Percentiles rank a stretch among this genome's conserved stretches.
Conservation (phyloP, 805 yeast species). For the Barnettozyma pratensis region DNA sequence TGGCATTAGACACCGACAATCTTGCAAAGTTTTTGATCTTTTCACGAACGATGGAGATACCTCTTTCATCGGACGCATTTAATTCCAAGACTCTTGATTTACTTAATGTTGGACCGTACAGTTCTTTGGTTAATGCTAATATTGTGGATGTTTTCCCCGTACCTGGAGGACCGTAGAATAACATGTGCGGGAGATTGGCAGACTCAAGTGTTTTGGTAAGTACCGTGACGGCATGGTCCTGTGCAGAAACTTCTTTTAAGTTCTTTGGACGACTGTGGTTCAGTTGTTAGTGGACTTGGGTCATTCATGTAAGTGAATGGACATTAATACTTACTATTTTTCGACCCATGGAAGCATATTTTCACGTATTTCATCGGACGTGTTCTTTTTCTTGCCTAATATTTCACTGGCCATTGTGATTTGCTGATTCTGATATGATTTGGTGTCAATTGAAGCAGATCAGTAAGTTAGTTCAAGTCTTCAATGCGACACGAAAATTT, state of each 20-base stretch:
- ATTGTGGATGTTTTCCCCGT: conserved; percentile 91
- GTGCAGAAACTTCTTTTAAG: conserved; percentile 85
- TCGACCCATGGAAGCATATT: conserved; percentile 82
- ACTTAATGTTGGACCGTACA: conserved; percentile 68
- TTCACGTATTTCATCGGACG: conserved; percentile 17
- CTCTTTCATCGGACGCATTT: conserved; percentile 90
- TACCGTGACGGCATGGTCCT: conserved; percentile 82
- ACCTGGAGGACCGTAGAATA: conserved; percentile 92
- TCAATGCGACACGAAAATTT: background rate
- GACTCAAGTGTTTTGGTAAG: conserved; percentile 72
- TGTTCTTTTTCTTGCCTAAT: conserved; percentile 26
- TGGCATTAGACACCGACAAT: conserved; percentile 75
- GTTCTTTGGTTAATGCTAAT: conserved; percentile 72
- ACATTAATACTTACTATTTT: conserved; percentile 45
- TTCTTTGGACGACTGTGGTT: conserved; percentile 72
- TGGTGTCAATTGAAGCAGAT: no score
- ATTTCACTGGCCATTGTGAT: conserved; percentile 2
- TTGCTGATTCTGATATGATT: no score
- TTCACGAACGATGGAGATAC: conserved; percentile 81
- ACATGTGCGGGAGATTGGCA: conserved; percentile 86
- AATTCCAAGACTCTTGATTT: conserved; percentile 73
- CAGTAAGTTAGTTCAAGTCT: background rate
- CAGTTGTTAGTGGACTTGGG: conserved; percentile 2
- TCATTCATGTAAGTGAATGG: background rate
- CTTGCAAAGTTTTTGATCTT: conserved; percentile 86